phyloP scores from a whole-genome alignment of 208 protist genomes.

The Trypanosoma lewisi region DNA sequence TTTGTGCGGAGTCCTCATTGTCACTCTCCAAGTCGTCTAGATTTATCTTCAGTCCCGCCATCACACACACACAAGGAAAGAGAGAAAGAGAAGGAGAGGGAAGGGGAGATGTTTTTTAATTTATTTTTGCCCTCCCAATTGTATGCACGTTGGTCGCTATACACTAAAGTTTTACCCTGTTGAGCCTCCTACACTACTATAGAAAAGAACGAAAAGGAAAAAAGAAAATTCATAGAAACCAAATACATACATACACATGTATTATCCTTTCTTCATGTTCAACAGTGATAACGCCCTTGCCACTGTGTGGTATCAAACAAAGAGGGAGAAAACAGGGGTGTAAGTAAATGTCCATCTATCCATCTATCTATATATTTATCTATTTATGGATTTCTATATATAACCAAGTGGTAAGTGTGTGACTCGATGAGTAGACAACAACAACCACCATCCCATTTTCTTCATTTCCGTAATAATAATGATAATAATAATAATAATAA shows the following conservation, averaged over 20 bases:
- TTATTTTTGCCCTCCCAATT: too few relatives aligned
- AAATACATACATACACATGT: slow-evolving; percentile 6
- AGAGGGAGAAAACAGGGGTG: neutral
- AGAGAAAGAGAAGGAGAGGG: slow-evolving; percentile 2
- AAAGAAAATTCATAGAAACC: neutral
- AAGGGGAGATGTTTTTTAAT: neutral
- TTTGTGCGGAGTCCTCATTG: slow-evolving; percentile 28
- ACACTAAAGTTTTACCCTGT: neutral
- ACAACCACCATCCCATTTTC: neutral
- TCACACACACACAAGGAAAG: slow-evolving; percentile 2
- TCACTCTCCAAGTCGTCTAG: slow-evolving; percentile 65
- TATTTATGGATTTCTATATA: neutral
- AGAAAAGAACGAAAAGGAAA: neutral
- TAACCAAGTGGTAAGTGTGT: neutral
- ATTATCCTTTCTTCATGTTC: neutral
- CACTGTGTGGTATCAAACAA: neutral
- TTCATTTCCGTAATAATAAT: neutral
- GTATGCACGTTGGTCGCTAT: neutral
- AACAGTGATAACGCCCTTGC: too few relatives aligned
- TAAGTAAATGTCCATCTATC: neutral
- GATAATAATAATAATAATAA: too few relatives aligned
- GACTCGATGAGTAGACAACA: neutral
- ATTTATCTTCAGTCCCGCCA: slow-evolving; percentile 71
- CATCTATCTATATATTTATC: neutral
- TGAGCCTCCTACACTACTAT: neutral